These are phyloP conservation scores for Suhomyces xylopsoci DNA, from an alignment of 805 yeast species.

Conservation along the genomic window DNA sequence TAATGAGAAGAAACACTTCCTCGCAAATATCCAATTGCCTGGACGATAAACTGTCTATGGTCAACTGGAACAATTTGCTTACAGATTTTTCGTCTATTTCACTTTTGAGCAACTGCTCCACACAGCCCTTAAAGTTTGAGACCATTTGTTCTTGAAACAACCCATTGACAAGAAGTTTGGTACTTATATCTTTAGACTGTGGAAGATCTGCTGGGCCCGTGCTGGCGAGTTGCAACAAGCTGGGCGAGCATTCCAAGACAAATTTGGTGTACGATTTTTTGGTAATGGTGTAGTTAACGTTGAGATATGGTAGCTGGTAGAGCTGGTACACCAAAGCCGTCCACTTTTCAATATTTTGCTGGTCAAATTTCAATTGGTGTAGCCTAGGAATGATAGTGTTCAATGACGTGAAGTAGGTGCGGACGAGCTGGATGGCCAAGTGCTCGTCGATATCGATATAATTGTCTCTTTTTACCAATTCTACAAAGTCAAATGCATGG, in stretches of 20 bases:
- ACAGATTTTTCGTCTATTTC: constrained; percentile 12
- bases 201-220: not conserved
- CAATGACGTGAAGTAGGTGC: constrained; percentile 12
- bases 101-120: constrained; percentile 26
- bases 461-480: constrained; percentile 19
- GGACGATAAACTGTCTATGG: constrained; percentile 27
- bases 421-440: constrained; percentile 24
- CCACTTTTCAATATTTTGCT: constrained; percentile 17
- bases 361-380: not conserved
- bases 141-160: constrained; percentile 14
- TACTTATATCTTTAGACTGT: not conserved
- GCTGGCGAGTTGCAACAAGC: not conserved
- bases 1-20: constrained; percentile 43
- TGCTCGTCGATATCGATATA: constrained; percentile 34
- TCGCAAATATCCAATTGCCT: constrained; percentile 45
- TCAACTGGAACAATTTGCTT: constrained; percentile 20
- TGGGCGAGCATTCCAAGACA: constrained; percentile 17
- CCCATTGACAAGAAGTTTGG: constrained; percentile 6
- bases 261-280: constrained; percentile 31
- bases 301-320: constrained; percentile 20
- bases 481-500: constrained; percentile 16
- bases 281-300: constrained; percentile 20
- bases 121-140: constrained; percentile 23
- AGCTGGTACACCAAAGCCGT: constrained; percentile 20
- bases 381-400: not conserved